Evolutionary conservation across 805 yeast species (phyloP).

Genomic region (Wickerhamomyces rabaulensis): DNA sequence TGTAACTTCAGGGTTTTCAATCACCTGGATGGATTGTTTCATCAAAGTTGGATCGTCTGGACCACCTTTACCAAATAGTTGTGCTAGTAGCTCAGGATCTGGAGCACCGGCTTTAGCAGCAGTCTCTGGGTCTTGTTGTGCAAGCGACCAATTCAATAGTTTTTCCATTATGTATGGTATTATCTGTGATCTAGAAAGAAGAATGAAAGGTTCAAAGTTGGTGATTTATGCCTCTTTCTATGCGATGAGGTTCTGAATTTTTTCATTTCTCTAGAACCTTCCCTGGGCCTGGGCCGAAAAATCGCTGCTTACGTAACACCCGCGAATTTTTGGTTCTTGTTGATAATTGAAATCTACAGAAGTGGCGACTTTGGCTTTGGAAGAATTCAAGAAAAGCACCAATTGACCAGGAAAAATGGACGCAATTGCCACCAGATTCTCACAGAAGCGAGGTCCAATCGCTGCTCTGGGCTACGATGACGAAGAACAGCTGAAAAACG

Average conservation of each 20-base stretch:
- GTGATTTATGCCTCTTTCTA: not conserved
- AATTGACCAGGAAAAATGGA: slow-evolving; percentile 14
- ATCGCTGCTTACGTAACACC: not conserved
- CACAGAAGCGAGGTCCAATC: slow-evolving; percentile 11
- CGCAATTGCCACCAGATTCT: slow-evolving; percentile 18
- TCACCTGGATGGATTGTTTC: slow-evolving; percentile 67
- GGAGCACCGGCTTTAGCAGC: slow-evolving; percentile 58
- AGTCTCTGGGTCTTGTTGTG: slow-evolving; percentile 67
- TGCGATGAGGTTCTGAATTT: not conserved
- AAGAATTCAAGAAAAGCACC: not conserved
- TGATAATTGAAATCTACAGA: not conserved
- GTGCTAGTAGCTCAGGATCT: slow-evolving; percentile 74
- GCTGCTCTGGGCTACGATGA: slow-evolving; percentile 21
- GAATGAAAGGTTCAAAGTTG: not conserved
- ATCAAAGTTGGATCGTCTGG: slow-evolving; percentile 81
- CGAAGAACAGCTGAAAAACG: slow-evolving; percentile 28
- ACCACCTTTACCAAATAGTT: slow-evolving; percentile 70
- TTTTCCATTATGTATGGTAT: slow-evolving; percentile 64
- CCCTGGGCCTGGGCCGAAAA: no score
- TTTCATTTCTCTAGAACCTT: not conserved
- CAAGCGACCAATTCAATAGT: slow-evolving; percentile 89
- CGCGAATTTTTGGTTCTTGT: not conserved
- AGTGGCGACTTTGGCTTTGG: not conserved
- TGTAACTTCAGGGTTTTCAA: slow-evolving; percentile 47
- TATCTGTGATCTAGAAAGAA: not conserved